Evolutionary conservation across 495 filamentous ascomycete genomes (phyloP), one percentile per base, ranked within the genome.

Genomic region (Penicillium bialowiezense): DNA sequence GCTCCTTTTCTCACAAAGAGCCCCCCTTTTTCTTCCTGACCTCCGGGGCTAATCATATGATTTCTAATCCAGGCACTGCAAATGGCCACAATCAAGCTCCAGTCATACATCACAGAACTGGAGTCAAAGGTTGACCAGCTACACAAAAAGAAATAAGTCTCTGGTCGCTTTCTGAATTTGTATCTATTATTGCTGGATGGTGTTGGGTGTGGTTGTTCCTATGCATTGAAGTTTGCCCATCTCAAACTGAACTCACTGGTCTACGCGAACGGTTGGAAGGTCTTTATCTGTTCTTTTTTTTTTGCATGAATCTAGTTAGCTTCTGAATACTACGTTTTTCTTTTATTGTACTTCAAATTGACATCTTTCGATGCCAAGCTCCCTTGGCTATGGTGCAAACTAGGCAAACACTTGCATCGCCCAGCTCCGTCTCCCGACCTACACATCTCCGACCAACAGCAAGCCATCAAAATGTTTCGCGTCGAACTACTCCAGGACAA

Each of bases 81-180:
- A 80, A 75, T 81, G 37, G 87, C 92, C 43, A 90, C 95, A 32
- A 84, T 91, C 56, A 83, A 88, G 63, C 79, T 97, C 61, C 89
- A 91, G 68, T 76, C 77, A 24, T 95, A 97, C 60, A 82, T 97
- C 40, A 77, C 77, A 43, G 81, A 81, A 31, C 73, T 98, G 35
- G 93, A 98, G 73, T 78, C 89, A 49, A 90, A 87, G 70, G 75
- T 96, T 54, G 85, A 88, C 54, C 70, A 79, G 51, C 60, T 86
- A 58, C 74, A 88, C 53, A 82, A 76, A 59, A 86, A 83, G 71
- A 85, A 84, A 58, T 72, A 51, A 44, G 31, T n/a, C 8, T 18
- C n/a, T 18, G 13, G 15, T 2, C 14, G 20, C 26, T 17, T 40
- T 5, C 44, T 9, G 15, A 38, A 20, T 35, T n/a, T 34, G 48